Percentiles rank a stretch among this genome's conserved stretches.
These are phyloP conservation scores for Citrus glauca DNA, from an alignment of 345 rosid genomes.

Conservation along the genomic window DNA sequence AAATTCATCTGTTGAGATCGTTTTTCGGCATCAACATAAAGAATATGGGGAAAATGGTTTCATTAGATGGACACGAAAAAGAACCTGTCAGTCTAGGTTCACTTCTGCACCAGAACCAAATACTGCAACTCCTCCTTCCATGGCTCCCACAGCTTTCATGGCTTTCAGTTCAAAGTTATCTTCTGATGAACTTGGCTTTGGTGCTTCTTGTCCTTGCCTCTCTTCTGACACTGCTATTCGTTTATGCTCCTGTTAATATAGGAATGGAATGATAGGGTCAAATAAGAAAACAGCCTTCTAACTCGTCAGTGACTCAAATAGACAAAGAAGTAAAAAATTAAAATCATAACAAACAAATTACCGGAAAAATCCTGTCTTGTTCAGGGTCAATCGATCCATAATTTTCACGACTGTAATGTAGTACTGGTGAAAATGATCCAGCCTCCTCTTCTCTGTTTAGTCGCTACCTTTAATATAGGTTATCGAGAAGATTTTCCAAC, in stretches of 20 bases:
- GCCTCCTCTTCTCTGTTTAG: conserved; percentile 53
- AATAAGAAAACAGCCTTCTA: background rate
- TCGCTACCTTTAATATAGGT: conserved; percentile 45
- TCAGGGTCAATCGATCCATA: conserved; percentile 53
- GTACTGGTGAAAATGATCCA: conserved; percentile 88
- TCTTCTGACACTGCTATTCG: conserved; percentile 62
- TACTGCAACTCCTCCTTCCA: too few relatives aligned
- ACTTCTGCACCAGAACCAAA: too few relatives aligned
- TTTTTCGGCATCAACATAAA: too few relatives aligned
- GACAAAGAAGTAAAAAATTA: background rate
- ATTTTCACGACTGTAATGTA: conserved; percentile 71
- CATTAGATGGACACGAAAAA: too few relatives aligned
- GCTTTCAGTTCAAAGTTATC: conserved; percentile 67
- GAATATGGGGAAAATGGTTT: too few relatives aligned
- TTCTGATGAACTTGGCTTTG: conserved; percentile 63
- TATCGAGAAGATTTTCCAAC: conserved; percentile 59
- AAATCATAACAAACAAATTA: conserved; percentile 18
- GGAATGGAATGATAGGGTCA: background rate
- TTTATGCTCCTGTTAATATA: conserved; percentile 52
- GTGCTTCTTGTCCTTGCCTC: conserved; percentile 69
- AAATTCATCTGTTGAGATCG: too few relatives aligned
- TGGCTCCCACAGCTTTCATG: too few relatives aligned
- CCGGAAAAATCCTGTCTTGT: conserved; percentile 68
- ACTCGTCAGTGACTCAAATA: background rate
- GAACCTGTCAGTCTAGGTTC: too few relatives aligned